Evolutionary conservation across 2,329 filamentous ascomycete genomes (phyloP).

Genomic region (Diaporthe eres): DNA sequence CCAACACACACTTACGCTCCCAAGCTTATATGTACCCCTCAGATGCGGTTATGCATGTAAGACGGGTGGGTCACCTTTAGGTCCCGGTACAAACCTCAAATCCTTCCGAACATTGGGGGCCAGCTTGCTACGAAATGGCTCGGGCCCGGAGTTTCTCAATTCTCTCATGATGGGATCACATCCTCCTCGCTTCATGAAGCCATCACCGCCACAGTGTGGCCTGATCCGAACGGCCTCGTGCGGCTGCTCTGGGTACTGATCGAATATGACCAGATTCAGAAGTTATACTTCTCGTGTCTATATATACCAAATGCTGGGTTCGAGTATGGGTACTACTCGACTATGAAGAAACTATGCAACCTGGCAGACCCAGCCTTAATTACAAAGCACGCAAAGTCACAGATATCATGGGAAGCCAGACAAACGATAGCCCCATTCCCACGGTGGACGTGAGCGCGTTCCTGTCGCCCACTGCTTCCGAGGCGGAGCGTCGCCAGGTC

Average conservation of each 20-base stretch:
- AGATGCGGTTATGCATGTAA: not conserved
- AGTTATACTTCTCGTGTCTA: not conserved
- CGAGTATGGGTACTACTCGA: not conserved
- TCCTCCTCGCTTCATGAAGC: not conserved
- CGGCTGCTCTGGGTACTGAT: not conserved
- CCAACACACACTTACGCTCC: not conserved
- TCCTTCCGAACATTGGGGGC: not conserved
- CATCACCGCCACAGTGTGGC: not conserved
- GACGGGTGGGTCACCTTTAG: not conserved
- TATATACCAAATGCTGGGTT: not conserved
- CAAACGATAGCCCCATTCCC: conserved; percentile 43
- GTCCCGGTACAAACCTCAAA: not conserved
- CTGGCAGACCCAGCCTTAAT: not conserved
- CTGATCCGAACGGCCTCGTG: not conserved
- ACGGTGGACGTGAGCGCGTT: conserved; percentile 49
- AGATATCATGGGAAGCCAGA: conserved; percentile 53
- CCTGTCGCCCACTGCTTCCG: conserved; percentile 43
- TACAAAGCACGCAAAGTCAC: not conserved
- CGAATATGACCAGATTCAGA: not conserved
- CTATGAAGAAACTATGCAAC: not conserved
- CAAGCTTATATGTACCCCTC: conserved; percentile 3
- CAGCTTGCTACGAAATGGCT: not conserved
- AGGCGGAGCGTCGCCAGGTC: conserved; percentile 43
- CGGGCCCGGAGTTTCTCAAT: not conserved
- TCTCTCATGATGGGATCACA: not conserved